phyloP scores from a whole-genome alignment of 2,329 filamentous ascomycete species.

The Cucurbitaria berberidis region DNA sequence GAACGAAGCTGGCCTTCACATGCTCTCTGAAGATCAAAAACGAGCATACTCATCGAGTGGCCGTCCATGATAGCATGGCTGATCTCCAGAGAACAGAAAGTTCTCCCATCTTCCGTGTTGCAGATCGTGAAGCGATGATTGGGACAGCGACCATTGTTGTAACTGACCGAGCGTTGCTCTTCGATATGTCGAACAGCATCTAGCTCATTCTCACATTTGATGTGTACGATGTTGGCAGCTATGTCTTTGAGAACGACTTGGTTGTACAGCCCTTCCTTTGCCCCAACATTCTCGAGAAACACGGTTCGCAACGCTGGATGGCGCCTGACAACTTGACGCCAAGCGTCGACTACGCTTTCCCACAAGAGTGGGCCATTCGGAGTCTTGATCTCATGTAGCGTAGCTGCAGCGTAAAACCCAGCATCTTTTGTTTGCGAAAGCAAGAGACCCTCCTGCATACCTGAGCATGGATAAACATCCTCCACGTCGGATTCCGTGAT shows the following conservation, averaged over 20 bases:
- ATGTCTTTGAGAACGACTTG: conserved; percentile 40
- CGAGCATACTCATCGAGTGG: conserved; percentile 41
- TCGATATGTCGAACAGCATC: conserved; percentile 31
- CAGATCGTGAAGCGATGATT: conserved; percentile 45
- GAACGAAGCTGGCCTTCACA: conserved; percentile 30
- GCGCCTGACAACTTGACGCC: conserved; percentile 36
- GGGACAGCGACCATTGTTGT: conserved; percentile 31
- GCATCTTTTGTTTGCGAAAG: conserved; percentile 40
- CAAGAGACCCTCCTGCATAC: conserved; percentile 43
- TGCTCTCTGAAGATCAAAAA: conserved; percentile 34
- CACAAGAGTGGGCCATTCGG: conserved; percentile 15
- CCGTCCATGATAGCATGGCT: conserved; percentile 47
- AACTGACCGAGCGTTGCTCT: conserved; percentile 29
- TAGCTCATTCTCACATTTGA: conserved; percentile 25
- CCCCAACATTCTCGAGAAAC: conserved; percentile 40
- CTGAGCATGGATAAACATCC: conserved; percentile 46
- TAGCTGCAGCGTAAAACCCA: conserved; percentile 42
- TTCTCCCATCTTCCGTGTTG: conserved; percentile 23
- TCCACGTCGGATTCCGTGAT: conserved; percentile 49
- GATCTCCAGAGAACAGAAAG: conserved; percentile 42
- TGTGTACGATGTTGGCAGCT: conserved; percentile 31
- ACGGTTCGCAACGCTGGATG: conserved; percentile 42
- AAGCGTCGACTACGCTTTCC: conserved; percentile 30
- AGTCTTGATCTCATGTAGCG: conserved; percentile 34
- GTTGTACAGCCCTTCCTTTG: conserved; percentile 40